Base-by-base conservation (phyloP, 805 yeast species). In the Zygotorulaspora danielsina region DNA sequence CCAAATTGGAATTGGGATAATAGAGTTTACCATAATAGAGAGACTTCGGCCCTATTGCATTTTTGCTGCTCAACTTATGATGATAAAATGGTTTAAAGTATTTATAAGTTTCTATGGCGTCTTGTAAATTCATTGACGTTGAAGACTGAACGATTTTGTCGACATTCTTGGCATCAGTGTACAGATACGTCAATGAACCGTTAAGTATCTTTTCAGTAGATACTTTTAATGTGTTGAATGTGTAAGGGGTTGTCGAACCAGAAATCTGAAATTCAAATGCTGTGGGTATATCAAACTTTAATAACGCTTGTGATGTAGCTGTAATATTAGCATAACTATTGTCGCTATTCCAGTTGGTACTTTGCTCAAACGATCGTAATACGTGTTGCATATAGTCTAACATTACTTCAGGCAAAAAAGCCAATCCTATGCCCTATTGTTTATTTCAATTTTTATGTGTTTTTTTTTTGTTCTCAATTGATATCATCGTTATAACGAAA, bases 331-430 rank as follows among this genome's bases (percentile, higher is more conserved):
- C 81, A 55, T 83, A 87, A 24, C 84, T 73, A 59, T 83, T 83
- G 48, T 84, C 86, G 41, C 76, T 75, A 50, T 81, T 78, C 97
- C 97, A 89, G 4, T 73, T 72, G 1, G 94, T 79, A 17, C 81
- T 60, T 26, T 69, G 63, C 59, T 81, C 76, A 64, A 84, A 90
- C 49, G 84, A 75, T 61, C 74, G 71, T 50, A 81, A 81, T 21
- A 90, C 75, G 60, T 81, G 83, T 51, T 90, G 96, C 95, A 90
- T 87, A 65, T 84, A 89, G 30, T 77, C 73, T 45, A 79, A 68
- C 96, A 87, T 87, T 30, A 18, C 19, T 28, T 21, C 21, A 30
- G n/a, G 20, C 19, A 11, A n/a, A 13, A 11, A 3, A 6, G 13
- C 21, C 16, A 5, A 10, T 21, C 10, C 22, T 17, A 18, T 18